Conservation (phyloP, 2,329 filamentous ascomycete species). For the Talaromyces funiculosus region DNA sequence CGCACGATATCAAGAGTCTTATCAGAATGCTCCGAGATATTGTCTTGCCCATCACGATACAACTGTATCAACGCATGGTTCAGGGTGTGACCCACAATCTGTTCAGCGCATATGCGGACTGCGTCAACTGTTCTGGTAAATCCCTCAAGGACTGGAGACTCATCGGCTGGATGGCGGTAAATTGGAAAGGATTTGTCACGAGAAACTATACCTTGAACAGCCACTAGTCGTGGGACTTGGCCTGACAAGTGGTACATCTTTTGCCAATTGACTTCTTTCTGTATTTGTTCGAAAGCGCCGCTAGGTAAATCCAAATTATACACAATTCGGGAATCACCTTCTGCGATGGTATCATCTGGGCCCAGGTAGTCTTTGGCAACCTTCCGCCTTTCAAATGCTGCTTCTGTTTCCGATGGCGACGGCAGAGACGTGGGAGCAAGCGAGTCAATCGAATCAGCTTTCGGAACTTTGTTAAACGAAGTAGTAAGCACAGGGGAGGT, state of each 20-base stretch:
- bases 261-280: slow-evolving; percentile 76
- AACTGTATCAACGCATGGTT: slow-evolving; percentile 93
- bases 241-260: slow-evolving; percentile 90
- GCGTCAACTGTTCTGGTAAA: slow-evolving; percentile 69
- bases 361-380: slow-evolving; percentile 29
- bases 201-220: slow-evolving; percentile 71
- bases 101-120: slow-evolving; percentile 65
- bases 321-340: slow-evolving; percentile 73
- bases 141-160: slow-evolving; percentile 68
- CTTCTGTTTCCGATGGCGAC: not conserved
- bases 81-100: slow-evolving; percentile 67
- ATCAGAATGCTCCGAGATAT: slow-evolving; percentile 94
- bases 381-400: slow-evolving; percentile 13
- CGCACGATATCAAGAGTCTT: slow-evolving; percentile 88
- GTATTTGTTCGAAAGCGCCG: slow-evolving; percentile 63
- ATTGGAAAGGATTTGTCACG: slow-evolving; percentile 68
- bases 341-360: slow-evolving; percentile 58
- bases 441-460: not conserved
- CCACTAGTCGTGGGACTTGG: slow-evolving; percentile 83
- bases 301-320: slow-evolving; percentile 59
- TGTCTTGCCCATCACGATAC: slow-evolving; percentile 83
- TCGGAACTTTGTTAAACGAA: not conserved
- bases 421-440: not conserved
- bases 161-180: slow-evolving; percentile 92
- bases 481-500: slow-evolving; percentile 7